These are phyloP conservation scores for Trichothecium roseum DNA, from an alignment of 2,329 filamentous ascomycete genomes.

Conservation along the genomic window DNA sequence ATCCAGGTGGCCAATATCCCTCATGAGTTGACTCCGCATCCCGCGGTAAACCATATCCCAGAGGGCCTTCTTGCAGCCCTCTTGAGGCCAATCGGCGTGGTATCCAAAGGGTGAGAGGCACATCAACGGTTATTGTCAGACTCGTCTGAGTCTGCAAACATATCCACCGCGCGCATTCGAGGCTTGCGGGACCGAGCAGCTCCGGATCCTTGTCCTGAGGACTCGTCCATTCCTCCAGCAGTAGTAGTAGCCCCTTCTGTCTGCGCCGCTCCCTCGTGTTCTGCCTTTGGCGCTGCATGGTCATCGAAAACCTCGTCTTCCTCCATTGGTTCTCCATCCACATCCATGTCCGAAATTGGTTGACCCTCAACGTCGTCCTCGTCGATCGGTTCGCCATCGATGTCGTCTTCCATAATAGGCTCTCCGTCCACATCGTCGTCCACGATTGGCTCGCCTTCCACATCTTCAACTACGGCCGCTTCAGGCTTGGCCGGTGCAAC, in stretches of 20 bases:
- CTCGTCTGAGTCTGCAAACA: constrained; percentile 72
- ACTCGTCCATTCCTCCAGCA: constrained; percentile 8
- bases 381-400: constrained; percentile 34
- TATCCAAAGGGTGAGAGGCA: no score
- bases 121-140: constrained; percentile 9
- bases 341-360: constrained; percentile 33
- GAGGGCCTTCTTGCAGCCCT: no score
- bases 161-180: constrained; percentile 66
- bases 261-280: constrained; percentile 9
- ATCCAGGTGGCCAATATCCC: no score
- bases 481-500: neutral
- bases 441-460: constrained; percentile 14
- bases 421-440: constrained; percentile 31
- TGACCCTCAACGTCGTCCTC: constrained; percentile 29
- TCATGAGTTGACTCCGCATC: no score
- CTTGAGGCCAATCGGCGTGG: no score
- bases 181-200: constrained; percentile 33
- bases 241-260: constrained; percentile 5
- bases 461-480: constrained; percentile 6
- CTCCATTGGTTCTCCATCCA: constrained; percentile 35
- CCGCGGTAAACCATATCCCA: no score
- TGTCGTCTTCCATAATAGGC: constrained; percentile 32
- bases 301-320: constrained; percentile 29
- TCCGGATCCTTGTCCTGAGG: no score
- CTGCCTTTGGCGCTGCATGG: constrained; percentile 10